These are phyloP conservation scores for Andrographis paniculata DNA, from an alignment of 305 asterid species.

Conservation along the genomic window DNA sequence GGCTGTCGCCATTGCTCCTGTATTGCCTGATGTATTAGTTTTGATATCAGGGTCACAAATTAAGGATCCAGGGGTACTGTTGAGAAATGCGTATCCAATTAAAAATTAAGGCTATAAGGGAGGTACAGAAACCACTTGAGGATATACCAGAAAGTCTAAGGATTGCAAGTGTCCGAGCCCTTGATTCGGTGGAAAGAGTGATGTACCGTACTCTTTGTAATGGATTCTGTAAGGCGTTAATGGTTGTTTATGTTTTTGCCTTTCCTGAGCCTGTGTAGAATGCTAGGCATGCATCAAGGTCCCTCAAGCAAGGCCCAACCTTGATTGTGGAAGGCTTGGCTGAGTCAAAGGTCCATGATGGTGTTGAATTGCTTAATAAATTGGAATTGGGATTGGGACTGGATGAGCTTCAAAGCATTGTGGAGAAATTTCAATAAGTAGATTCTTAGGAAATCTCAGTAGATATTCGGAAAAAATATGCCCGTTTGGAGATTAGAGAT, in stretches of 20 bases:
- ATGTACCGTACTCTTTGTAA: conserved; percentile 15
- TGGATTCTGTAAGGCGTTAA: neutral
- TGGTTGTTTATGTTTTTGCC: neutral
- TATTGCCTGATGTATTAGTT: conserved; percentile 75
- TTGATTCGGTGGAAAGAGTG: conserved; percentile 91
- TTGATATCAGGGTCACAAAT: conserved; percentile 95
- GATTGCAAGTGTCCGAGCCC: conserved; percentile 69
- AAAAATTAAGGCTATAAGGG: conserved; percentile 89
- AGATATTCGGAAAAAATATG: neutral
- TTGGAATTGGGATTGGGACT: conserved; percentile 80
- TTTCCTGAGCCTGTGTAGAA: conserved; percentile 42
- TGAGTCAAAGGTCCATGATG: conserved; percentile 69
- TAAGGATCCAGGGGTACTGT: conserved; percentile 86
- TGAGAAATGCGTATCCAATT: conserved; percentile 89
- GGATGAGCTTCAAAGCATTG: conserved; percentile 67
- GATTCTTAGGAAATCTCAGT: neutral
- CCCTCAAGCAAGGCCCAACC: conserved; percentile 67
- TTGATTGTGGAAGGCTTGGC: conserved; percentile 80
- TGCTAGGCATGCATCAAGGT: conserved; percentile 76
- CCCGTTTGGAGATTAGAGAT: too few relatives aligned
- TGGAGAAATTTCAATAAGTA: conserved; percentile 25
- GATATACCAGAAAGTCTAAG: conserved; percentile 92
- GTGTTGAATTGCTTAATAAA: conserved; percentile 67
- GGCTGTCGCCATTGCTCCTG: conserved; percentile 28
- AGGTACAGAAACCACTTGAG: conserved; percentile 96